A percentile compares a stretch with the other conserved stretches of the same genome.
Evolutionary conservation across 2,329 filamentous ascomycete species (phyloP).

Genomic region (Cladosporium velox): DNA sequence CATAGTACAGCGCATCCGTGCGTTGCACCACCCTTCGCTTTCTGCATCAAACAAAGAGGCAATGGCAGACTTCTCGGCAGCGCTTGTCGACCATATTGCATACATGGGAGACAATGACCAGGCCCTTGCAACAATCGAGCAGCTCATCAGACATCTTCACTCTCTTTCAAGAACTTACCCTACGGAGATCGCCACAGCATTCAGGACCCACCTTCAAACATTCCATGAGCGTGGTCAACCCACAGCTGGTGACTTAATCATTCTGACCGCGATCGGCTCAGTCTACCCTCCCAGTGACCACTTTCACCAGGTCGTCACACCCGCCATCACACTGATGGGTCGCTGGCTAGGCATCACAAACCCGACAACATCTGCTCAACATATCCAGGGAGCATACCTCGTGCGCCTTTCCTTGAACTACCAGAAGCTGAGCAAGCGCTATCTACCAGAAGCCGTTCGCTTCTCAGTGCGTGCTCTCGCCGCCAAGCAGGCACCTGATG

Average conservation of each 20-base stretch:
- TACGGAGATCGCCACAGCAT: conserved; percentile 72
- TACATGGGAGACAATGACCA: conserved; percentile 56
- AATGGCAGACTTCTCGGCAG: conserved; percentile 67
- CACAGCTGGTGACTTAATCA: conserved; percentile 70
- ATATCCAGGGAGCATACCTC: conserved; percentile 75
- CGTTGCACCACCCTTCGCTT: conserved; percentile 88
- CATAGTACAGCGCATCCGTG: conserved; percentile 84
- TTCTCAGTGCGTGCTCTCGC: conserved; percentile 73
- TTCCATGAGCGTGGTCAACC: conserved; percentile 58
- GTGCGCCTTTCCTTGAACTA: conserved; percentile 78
- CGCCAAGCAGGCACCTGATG: conserved; percentile 42
- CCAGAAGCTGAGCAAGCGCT: conserved; percentile 79
- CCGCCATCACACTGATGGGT: conserved; percentile 80
- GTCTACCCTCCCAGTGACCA: conserved; percentile 96
- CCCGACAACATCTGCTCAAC: conserved; percentile 66
- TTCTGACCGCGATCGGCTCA: conserved; percentile 79
- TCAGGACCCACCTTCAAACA: conserved; percentile 68
- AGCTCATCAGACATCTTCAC: conserved; percentile 83
- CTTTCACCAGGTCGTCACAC: conserved; percentile 93
- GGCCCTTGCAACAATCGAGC: conserved; percentile 70
- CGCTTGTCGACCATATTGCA: conserved; percentile 67
- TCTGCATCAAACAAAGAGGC: conserved; percentile 82
- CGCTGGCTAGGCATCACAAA: conserved; percentile 75
- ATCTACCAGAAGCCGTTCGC: conserved; percentile 84
- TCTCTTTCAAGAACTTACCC: conserved; percentile 87